Percentiles rank a stretch among this genome's conserved stretches.
Evolutionary conservation across 345 rosid species (phyloP).

Genomic region (Arabidopsis suecica): DNA sequence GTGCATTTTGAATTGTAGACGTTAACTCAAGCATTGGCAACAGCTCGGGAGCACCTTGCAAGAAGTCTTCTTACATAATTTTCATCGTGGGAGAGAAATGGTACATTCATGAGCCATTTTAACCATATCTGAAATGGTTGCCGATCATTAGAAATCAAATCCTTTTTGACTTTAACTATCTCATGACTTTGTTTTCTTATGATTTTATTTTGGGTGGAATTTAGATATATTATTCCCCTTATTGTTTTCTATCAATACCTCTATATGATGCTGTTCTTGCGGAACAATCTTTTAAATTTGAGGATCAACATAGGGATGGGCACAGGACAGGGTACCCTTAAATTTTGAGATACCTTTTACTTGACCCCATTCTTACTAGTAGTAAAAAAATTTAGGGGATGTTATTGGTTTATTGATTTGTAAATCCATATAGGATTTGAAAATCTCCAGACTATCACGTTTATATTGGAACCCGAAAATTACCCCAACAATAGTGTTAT

Average conservation of each 20-base stretch:
- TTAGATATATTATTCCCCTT: conserved; percentile 7
- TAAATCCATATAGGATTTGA: no score
- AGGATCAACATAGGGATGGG: neutral
- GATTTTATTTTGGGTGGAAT: neutral
- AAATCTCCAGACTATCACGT: no score
- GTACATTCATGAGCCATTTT: conserved; percentile 8
- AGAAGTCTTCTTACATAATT: conserved; percentile 45
- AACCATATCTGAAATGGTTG: conserved; percentile 29
- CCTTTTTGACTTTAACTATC: conserved; percentile 3
- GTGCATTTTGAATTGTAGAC: conserved; percentile 33
- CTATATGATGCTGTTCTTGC: neutral
- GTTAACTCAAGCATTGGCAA: conserved; percentile 45
- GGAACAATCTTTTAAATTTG: neutral
- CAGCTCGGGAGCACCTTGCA: conserved; percentile 45
- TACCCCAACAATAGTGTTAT: no score
- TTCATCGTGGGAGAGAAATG: conserved; percentile 11
- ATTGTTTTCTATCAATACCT: conserved; percentile 4
- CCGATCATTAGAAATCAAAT: conserved; percentile 11
- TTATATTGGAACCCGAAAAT: no score
- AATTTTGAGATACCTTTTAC: no score
- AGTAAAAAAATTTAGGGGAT: no score
- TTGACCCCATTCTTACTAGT: no score
- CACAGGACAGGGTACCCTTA: no score
- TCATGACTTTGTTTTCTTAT: conserved; percentile 1
- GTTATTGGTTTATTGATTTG: no score